Conservation (phyloP, 192 early-diverging fungal species). For the Podila minutissima region DNA sequence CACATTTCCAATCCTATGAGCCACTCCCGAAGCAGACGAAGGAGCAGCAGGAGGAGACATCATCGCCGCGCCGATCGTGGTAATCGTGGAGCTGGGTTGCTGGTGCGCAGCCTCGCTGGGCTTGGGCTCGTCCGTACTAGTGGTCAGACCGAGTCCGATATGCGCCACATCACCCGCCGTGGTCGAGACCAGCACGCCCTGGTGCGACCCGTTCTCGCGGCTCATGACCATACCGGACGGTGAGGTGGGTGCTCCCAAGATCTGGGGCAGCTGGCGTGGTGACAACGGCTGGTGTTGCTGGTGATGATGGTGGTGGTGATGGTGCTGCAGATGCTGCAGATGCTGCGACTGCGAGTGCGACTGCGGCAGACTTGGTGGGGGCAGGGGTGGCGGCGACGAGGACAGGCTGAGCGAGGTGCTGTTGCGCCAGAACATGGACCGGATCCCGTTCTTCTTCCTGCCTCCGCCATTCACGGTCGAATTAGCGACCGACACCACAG, state of each 20-base stretch:
- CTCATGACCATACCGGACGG: not conserved
- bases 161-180: no score
- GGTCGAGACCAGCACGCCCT: no score
- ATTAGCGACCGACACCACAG: slow-evolving; percentile 1
- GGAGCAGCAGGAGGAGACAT: not conserved
- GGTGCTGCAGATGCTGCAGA: slow-evolving; percentile 5
- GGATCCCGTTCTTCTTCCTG: slow-evolving; percentile 31
- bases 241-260: slow-evolving; percentile 11
- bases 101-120: not conserved
- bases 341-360: not conserved
- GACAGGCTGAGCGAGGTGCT: slow-evolving; percentile 39
- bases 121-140: no score
- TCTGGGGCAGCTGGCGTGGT: slow-evolving; percentile 21
- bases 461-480: slow-evolving; percentile 7
- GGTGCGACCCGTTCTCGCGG: no score
- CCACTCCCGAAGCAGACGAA: not conserved
- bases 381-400: slow-evolving; percentile 2
- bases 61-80: slow-evolving; percentile 5
- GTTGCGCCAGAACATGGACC: slow-evolving; percentile 32
- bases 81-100: not conserved
- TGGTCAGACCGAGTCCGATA: no score
- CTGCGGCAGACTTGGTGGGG: not conserved
- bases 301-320: not conserved
- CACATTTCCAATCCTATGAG: not conserved
- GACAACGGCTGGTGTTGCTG: not conserved